Evolutionary conservation across 768 basidiomycete genomes (phyloP).

Genomic region (Russula foetens): DNA sequence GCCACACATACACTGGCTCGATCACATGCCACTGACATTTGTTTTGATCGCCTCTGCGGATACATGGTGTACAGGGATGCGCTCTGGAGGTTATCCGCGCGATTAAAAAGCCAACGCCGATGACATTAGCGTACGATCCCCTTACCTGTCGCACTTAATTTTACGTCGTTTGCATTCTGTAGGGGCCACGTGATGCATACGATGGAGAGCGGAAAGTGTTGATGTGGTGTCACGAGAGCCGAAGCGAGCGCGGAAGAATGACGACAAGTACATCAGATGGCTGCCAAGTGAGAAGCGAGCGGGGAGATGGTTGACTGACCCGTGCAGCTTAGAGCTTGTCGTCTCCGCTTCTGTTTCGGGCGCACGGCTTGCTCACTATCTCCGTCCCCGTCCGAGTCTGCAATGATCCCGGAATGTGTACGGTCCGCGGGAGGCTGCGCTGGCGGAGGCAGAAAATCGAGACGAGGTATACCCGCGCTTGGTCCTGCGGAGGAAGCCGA

Average conservation of each 20-base stretch:
- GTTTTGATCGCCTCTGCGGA: conserved; percentile 67
- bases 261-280: conserved; percentile 21
- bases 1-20: conserved; percentile 62
- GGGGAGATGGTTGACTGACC: conserved; percentile 39
- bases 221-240: conserved; percentile 21
- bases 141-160: conserved; percentile 80
- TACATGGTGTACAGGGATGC: conserved; percentile 77
- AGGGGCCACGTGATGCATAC: conserved; percentile 14
- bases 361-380: conserved; percentile 39
- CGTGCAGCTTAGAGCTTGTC: conserved; percentile 80
- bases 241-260: conserved; percentile 15
- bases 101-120: conserved; percentile 10
- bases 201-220: conserved; percentile 19
- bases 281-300: conserved; percentile 20
- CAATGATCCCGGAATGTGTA: conserved; percentile 33
- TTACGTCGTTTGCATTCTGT: conserved; percentile 81
- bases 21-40: conserved; percentile 81
- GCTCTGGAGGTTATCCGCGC: conserved; percentile 37
- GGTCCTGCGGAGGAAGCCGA: conserved; percentile 8
- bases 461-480: conserved; percentile 19
- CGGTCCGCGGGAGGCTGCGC: conserved; percentile 9
- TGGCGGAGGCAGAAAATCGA: conserved; percentile 15
- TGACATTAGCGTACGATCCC: conserved; percentile 13
- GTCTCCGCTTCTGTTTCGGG: conserved; percentile 74
- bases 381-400: conserved; percentile 48